Percentiles rank a stretch among this genome's conserved stretches.
These are phyloP conservation scores for Obelidium mucronatum DNA, from an alignment of 192 early-diverging fungal genomes.

Conservation along the genomic window DNA sequence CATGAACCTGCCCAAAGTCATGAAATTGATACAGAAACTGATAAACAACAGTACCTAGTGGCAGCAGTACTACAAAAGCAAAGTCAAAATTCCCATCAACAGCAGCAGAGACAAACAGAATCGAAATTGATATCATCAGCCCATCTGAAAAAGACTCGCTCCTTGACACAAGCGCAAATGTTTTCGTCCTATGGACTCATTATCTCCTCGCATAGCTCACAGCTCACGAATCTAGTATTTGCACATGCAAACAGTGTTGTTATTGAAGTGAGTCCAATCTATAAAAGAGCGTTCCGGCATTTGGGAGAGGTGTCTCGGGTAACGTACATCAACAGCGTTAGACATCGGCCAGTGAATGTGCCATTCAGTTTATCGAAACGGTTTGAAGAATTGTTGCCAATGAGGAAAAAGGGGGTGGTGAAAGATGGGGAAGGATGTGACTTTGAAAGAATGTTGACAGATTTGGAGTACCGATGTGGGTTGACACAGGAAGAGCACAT, in stretches of 20 bases:
- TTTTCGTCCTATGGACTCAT: background rate
- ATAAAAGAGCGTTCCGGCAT: conserved; percentile 5
- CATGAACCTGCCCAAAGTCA: background rate
- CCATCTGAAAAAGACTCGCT: background rate
- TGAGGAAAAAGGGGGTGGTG: too few species aligned
- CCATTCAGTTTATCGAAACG: background rate
- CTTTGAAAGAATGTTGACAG: background rate
- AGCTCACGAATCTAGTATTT: conserved; percentile 12
- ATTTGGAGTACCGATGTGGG: background rate
- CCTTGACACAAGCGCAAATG: background rate
- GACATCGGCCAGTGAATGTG: conserved; percentile 4
- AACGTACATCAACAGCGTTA: conserved; percentile 1
- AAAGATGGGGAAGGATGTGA: too few species aligned
- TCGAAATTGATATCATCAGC: conserved; percentile 4
- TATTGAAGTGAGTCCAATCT: conserved; percentile 7
- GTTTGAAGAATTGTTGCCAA: background rate
- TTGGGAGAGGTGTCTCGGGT: background rate
- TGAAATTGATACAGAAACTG: background rate
- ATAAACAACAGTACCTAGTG: too few species aligned
- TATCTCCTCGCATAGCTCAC: background rate
- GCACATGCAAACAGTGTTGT: conserved; percentile 7
- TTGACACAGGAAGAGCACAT: background rate
- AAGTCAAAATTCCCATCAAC: too few species aligned
- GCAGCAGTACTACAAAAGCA: too few species aligned
- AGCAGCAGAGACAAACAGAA: background rate